phyloP scores from a whole-genome alignment of 192 early-diverging fungal species.

The Gorgonomyces haynaldii region DNA sequence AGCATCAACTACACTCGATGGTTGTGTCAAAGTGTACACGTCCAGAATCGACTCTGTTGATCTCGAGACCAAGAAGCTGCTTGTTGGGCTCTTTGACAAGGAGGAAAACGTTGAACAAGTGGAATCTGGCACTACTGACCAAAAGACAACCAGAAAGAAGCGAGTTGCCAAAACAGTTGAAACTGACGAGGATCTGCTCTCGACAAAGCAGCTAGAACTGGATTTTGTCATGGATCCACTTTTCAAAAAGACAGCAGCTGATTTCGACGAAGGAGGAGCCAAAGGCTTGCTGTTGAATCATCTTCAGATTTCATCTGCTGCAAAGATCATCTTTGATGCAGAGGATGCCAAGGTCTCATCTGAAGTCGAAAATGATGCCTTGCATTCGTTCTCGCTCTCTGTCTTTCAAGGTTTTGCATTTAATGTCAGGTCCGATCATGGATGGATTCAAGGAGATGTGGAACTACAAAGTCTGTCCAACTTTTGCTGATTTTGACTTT shows the following conservation, averaged over 20 bases:
- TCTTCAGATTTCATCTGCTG: conserved; percentile 61
- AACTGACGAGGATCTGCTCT: conserved; percentile 68
- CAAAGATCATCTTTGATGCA: conserved; percentile 93
- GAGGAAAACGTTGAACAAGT: conserved; percentile 7
- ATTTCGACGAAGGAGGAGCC: conserved; percentile 96
- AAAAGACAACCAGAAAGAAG: background rate
- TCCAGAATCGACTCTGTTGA: conserved; percentile 95
- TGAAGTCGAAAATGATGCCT: conserved; percentile 20
- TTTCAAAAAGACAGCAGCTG: conserved; percentile 95
- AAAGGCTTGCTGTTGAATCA: conserved; percentile 84
- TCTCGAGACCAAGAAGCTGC: conserved; percentile 76
- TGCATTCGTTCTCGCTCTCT: conserved; percentile 11
- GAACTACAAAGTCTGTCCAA: conserved; percentile 52
- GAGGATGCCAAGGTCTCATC: conserved; percentile 53
- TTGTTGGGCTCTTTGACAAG: conserved; percentile 74
- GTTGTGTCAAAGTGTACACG: conserved; percentile 94
- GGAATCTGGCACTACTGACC: background rate
- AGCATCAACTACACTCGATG: conserved; percentile 92
- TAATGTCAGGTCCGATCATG: conserved; percentile 26
- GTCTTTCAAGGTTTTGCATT: background rate
- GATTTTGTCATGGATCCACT: conserved; percentile 91
- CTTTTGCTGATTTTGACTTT: conserved; percentile 60
- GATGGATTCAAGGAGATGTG: conserved; percentile 28
- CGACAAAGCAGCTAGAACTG: conserved; percentile 75
- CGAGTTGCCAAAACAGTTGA: conserved; percentile 50